phyloP scores from a whole-genome alignment of 192 early-diverging fungal genomes.

The Coemansia sp. region DNA sequence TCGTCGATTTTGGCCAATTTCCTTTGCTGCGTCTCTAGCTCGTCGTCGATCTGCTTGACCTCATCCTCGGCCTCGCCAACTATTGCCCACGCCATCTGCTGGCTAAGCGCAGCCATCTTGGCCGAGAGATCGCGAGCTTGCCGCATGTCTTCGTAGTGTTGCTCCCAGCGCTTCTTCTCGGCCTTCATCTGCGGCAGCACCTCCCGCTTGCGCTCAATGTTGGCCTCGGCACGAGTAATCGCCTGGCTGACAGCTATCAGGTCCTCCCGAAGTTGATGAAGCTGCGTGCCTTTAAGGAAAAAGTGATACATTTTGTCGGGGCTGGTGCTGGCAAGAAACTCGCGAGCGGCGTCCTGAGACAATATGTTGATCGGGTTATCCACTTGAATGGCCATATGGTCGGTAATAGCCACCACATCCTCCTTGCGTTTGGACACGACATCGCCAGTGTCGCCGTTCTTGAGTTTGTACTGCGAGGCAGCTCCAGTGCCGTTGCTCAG shows the following conservation, averaged over 20 bases:
- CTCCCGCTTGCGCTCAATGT: conserved; percentile 56
- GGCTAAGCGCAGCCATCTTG: conserved; percentile 55
- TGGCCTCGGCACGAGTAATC: conserved; percentile 50
- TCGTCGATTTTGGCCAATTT: conserved; percentile 47
- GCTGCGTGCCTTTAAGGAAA: conserved; percentile 83
- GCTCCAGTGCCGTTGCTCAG: conserved; percentile 48
- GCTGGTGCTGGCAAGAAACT: conserved; percentile 79
- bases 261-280: conserved; percentile 72
- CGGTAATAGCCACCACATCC: conserved; percentile 76
- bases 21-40: conserved; percentile 13
- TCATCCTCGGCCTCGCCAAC: conserved; percentile 53
- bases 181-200: conserved; percentile 68
- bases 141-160: conserved; percentile 62
- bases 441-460: conserved; percentile 55
- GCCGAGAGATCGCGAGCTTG: conserved; percentile 57
- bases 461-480: conserved; percentile 73
- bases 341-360: conserved; percentile 87
- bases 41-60: conserved; percentile 29
- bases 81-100: conserved; percentile 74
- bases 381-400: conserved; percentile 87
- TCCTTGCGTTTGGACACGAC: conserved; percentile 74
- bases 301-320: conserved; percentile 88
- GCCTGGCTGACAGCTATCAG: conserved; percentile 58
- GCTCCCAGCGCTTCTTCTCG: conserved; percentile 61
- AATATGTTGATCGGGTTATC: conserved; percentile 93